Conservation (phyloP, 2,329 filamentous ascomycete genomes). For the Phialophora verrucosa region DNA sequence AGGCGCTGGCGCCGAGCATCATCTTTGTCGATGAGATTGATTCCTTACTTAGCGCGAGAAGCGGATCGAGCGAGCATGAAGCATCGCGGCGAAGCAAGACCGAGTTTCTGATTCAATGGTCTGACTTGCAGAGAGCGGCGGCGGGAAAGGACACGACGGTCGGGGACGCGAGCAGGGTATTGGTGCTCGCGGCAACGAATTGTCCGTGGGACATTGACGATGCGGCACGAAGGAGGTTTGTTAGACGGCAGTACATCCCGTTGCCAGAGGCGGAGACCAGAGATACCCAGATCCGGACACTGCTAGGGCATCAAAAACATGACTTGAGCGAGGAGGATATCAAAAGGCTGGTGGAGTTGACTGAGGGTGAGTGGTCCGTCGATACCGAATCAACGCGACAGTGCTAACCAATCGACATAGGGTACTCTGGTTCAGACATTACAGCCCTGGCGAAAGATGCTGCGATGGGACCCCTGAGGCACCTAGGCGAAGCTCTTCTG, state of each 20-base stretch:
- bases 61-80: constrained; percentile 81
- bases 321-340: constrained; percentile 74
- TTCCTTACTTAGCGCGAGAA: constrained; percentile 82
- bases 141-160: constrained; percentile 68
- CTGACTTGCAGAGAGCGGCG: constrained; percentile 87
- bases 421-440: constrained; percentile 97
- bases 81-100: constrained; percentile 94
- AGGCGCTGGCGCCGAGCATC: constrained; percentile 86
- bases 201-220: constrained; percentile 98
- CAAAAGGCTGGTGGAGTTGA: constrained; percentile 73
- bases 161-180: constrained; percentile 83
- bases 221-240: constrained; percentile 86
- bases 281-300: constrained; percentile 74
- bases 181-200: constrained; percentile 95
- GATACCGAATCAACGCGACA: constrained; percentile 18
- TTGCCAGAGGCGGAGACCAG: constrained; percentile 84
- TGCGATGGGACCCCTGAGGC: constrained; percentile 92
- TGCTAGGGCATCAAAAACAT: constrained; percentile 88
- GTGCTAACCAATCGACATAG: constrained; percentile 54
- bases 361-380: constrained; percentile 70
- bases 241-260: constrained; percentile 93
- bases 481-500: constrained; percentile 84
- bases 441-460: constrained; percentile 96
- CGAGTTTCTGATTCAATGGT: constrained; percentile 98
- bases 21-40: constrained; percentile 99